Base-by-base conservation (phyloP, 2,329 filamentous ascomycete species). In the Colletotrichum gigasporum region DNA sequence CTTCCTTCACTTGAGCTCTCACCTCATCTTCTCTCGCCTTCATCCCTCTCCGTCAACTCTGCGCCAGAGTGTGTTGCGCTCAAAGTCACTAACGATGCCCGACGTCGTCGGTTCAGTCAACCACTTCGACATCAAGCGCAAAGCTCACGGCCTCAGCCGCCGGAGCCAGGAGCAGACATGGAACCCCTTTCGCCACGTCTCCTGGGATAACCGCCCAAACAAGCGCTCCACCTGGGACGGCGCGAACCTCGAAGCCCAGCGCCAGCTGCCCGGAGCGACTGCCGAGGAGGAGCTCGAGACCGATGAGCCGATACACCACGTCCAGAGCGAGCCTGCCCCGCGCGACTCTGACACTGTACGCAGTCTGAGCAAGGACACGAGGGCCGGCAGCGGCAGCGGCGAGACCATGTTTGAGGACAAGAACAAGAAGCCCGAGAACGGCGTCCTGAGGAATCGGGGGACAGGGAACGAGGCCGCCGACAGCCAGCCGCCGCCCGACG, bases 141-240 rank as follows among this genome's bases (percentile, higher is more conserved):
- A 76, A 61, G 83, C 83, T 63, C 79, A 81, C 63, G 74, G 67
- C 20, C 70, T 82, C 42, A 79, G 80, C 52, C 78, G 81, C 59
- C 72, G 76, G 34, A 74, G 74, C 56, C 24, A 32, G 30, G 76
- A 78, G 58, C 75, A 79, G 20, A 69, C 71, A 20, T 81, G 77
- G 75, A 83, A 82, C 28, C 79, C 78, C 7, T 84, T 84, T 54
- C 76, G 79, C 8, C 80, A 80, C 60, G 73, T 80, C n/a, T 67
- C 71, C 20, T 80, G 76, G 76, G 72, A 71, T 14, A 72, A 69
- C 30, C 67, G 56, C 11, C 70, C 68, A 52, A 66, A 63, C 11
- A 70, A 71, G 12, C 74, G 74, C 26, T 70, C 72, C 28, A 79
- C 78, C 4, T 81, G 72, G 74, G 77, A 78, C 50, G 72, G 67